Base-by-base conservation (phyloP, 179 eudicot genomes). In the Pouteria campechiana region DNA sequence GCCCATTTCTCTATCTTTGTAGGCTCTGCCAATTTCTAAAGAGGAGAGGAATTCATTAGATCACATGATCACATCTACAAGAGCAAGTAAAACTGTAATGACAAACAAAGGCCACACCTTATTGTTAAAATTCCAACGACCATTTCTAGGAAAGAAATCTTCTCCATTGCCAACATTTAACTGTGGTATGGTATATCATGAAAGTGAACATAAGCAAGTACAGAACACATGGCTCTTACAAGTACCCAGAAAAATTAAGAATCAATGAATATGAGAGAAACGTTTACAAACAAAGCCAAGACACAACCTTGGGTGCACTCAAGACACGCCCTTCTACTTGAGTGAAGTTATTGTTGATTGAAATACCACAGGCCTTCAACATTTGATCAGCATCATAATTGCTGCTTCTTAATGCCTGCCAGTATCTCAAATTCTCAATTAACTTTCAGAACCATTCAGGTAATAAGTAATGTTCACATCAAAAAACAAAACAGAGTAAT, bases 281-380 rank as follows among this genome's bases (percentile, higher is more conserved):
- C 23, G 10, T 25, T 7, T n/a, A 21, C 2, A 7, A 20, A 29
- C 22, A 12, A 15, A 25, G 5, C 28, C n/a, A n/a, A n/a, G 46
- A n/a, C 41, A 48, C 12, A 64, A 81, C 96, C 83, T 63, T 83
- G 0, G 96, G 96, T 3, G 96, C 78, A 3, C 54, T 61, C 52
- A 86, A 76, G 36, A 83, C 77, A 32, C 96, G 93, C 2, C 83
- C 96, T 27, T 86, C 85, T 32, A 83, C 70, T 44, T 79, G 89
- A 11, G 81, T 70, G 36, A 86, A 86, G 25, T 47, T 54, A 13
- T 32, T 64, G 18, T 60, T 69, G 44, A 86, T 79, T 14, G 89
- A 62, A 52, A 86, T 59, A 3, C 93, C 96, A 72, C 89, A 74
- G 14, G 85, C 52, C 22, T 60, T 63, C 32, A 86, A 80, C 86